Base-by-base conservation (phyloP, 1,139 yeast genomes). In the Schwanniomyces etchellsii region DNA sequence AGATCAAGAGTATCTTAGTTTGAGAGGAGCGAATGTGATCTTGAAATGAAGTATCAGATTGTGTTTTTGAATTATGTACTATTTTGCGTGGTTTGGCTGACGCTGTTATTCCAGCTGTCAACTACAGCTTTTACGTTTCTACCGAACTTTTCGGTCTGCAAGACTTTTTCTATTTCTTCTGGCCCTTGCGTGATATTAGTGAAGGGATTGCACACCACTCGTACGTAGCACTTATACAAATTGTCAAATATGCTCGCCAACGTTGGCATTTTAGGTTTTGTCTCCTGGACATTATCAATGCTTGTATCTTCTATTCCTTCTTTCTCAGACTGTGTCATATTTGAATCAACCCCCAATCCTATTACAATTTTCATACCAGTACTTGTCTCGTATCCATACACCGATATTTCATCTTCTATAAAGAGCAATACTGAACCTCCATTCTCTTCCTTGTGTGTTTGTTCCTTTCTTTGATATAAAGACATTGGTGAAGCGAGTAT, bases 1-100 rank as follows among this genome's bases (percentile, higher is more conserved):
- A 13, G 97, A 91, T 57, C 97, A 91, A 57, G 95, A 86, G 53
- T 91, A 88, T 52, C 65, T 91, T 49, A 83, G 84, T 43, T 64
- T 91, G 40, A 70, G 98, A 44, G 88, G 86, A 28, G 97, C 96
- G 24, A 83, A 88, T 50, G 89, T 89, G 14, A 76, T 89, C 5
- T 66, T 89, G 51, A 80, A 66, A 47, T 66, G 46, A 74, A 40
- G 24, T 15, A 10, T 17, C 16, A 18, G 24, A 21, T 31, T 23
- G 24, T 20, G 10, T 5, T 13, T 18, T 18, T 31, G 22, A n/a
- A n/a, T n/a, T 22, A 9, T 23, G 12, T 23, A 17, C n/a, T 17
- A 11, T n/a, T 17, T 5, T 26, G 20, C 25, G 15, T 14, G 27
- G 12, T 9, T 7, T 23, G n/a, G 21, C 16, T 27, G 14, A 22